Evolutionary conservation across 495 filamentous ascomycete species (phyloP), one percentile per base, ranked within the genome.

Genomic region (Halenospora varia): DNA sequence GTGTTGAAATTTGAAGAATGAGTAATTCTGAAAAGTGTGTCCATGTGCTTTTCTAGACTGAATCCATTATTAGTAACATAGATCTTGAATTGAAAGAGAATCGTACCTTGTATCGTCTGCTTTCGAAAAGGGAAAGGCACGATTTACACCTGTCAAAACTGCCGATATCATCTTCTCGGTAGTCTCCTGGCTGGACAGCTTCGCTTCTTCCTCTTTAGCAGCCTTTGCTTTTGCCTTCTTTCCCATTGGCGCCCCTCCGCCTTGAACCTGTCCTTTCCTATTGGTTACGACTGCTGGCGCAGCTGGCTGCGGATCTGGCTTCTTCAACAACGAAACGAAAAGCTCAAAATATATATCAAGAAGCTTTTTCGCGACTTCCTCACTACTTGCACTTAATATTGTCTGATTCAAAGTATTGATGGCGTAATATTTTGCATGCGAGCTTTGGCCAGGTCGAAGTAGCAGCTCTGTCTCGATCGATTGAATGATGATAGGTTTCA

Each of bases 1-100:
- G 95, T 98, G 74, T 97, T 97, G 77, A 98, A 97, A 68, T 97
- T 98, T 11, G 94, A 90, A 0, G 94, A 97, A 70, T 98, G 93
- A 0, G 94, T 95, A 60, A 98, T 92, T 62, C 83, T 82, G 78
- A 97, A 98, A 25, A 98, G 76, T 2, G 92, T 96, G 67, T 97
- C 89, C 56, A 97, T 81, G 60, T 97, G 92, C 56, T 86, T 87
- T 60, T 93, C 88, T 55, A 97, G 80, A 25, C 64, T 66, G 44
- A 20, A 42, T 22, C 81, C 83, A 51, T n/a, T 15, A 66, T 19
- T 46, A 55, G 40, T 51, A 62, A 61, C 70, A 47, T 68, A 72
- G 59, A 63, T 53, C 46, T 53, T 19, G 35, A 11, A 11, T 18
- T 25, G 47, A 52, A 11, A 4, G 17, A n/a, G 45, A 48, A 53